Conservation (phyloP, 768 basidiomycete genomes). For the Tulasnella sp. region DNA sequence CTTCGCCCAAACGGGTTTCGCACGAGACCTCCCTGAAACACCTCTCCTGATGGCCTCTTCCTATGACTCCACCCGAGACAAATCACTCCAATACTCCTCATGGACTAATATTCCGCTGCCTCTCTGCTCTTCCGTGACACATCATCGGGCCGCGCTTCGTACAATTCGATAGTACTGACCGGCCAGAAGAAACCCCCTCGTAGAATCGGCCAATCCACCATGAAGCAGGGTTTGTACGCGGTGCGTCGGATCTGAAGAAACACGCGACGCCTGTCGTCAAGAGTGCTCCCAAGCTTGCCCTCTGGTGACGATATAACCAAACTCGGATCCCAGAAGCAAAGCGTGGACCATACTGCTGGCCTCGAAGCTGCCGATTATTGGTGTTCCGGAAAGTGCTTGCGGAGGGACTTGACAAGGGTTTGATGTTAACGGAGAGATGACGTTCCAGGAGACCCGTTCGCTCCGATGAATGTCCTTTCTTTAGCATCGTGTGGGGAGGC, state of each 20-base stretch:
- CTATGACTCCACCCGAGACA: constrained; percentile 38
- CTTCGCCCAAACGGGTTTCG: too few relatives aligned
- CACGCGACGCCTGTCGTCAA: constrained; percentile 35
- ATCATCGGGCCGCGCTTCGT: constrained; percentile 34
- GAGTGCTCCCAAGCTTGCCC: constrained; percentile 40
- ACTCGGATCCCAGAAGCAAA: constrained; percentile 34
- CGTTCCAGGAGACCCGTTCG: too few relatives aligned
- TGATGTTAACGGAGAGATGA: too few relatives aligned
- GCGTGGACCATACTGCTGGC: constrained; percentile 37
- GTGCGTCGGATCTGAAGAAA: constrained; percentile 33
- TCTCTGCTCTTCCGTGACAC: constrained; percentile 37
- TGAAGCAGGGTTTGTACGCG: background rate
- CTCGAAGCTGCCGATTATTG: constrained; percentile 42
- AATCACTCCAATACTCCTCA: constrained; percentile 31
- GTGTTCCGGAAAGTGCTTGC: constrained; percentile 27
- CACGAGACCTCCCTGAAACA: constrained; percentile 26
- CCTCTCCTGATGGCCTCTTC: constrained; percentile 31
- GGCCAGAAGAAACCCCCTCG: constrained; percentile 41
- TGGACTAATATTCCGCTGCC: constrained; percentile 31
- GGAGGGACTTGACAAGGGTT: too few relatives aligned
- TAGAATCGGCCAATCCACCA: constrained; percentile 29
- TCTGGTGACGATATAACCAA: constrained; percentile 41
- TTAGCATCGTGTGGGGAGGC: too few relatives aligned
- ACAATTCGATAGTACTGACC: constrained; percentile 39
- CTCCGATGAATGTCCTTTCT: too few relatives aligned